phyloP scores from a whole-genome alignment of 2,329 filamentous ascomycete species.

The Monosporascus ibericus region DNA sequence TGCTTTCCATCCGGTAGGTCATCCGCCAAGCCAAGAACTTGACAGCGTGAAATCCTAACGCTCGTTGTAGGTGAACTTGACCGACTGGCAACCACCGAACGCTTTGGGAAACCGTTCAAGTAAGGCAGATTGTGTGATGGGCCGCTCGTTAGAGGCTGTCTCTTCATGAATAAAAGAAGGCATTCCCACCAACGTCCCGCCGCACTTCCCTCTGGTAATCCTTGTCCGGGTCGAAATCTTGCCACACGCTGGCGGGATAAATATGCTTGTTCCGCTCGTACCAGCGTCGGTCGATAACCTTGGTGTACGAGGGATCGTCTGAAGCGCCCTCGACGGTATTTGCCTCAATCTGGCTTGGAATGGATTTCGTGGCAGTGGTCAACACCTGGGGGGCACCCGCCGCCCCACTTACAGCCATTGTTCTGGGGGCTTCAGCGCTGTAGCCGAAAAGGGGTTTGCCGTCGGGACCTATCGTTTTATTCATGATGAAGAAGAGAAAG shows the following conservation, averaged over 20 bases:
- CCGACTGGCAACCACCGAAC: too few relatives aligned
- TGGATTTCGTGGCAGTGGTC: conserved; percentile 31
- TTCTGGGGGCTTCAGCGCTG: conserved; percentile 40
- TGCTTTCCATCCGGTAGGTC: background rate
- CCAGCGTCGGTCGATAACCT: conserved; percentile 94
- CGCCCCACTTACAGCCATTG: conserved; percentile 5
- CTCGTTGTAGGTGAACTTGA: too few relatives aligned
- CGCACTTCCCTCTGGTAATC: conserved; percentile 74
- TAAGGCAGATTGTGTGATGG: background rate
- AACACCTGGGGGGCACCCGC: conserved; percentile 24
- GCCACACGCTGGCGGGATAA: conserved; percentile 92
- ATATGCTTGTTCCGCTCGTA: conserved; percentile 98
- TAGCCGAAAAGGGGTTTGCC: conserved; percentile 74
- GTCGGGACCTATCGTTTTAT: conserved; percentile 70
- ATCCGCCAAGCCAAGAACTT: background rate
- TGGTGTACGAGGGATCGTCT: conserved; percentile 77
- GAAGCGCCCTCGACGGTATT: conserved; percentile 64
- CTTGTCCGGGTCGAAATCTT: conserved; percentile 85
- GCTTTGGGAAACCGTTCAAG: too few relatives aligned
- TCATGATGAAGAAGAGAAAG: conserved; percentile 94
- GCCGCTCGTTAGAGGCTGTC: background rate
- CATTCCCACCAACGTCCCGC: conserved; percentile 82
- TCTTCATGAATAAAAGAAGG: conserved; percentile 73
- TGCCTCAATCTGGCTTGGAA: conserved; percentile 38
- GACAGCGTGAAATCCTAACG: too few relatives aligned